These are phyloP conservation scores for Globisporangium rhizosaccharum DNA, from an alignment of 352 stramenopile genomes.

Conservation along the genomic window DNA sequence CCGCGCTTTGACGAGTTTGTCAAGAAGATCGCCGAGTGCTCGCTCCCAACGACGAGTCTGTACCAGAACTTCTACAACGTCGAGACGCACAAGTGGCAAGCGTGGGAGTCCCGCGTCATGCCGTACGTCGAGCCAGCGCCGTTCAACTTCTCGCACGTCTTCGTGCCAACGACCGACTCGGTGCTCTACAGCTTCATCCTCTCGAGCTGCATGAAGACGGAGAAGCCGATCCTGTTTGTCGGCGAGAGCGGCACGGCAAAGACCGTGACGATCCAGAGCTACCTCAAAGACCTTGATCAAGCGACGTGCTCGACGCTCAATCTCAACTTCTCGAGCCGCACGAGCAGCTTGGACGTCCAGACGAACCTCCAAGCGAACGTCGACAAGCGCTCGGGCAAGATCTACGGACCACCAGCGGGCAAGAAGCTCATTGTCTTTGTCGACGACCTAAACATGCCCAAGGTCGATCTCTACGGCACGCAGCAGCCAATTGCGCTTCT, in stretches of 20 bases:
- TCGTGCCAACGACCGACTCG: slow-evolving; percentile 93
- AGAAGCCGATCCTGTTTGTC: slow-evolving; percentile 91
- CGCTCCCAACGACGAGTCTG: slow-evolving; percentile 71
- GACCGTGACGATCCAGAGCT: slow-evolving; percentile 94
- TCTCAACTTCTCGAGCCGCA: slow-evolving; percentile 94
- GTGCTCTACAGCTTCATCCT: slow-evolving; percentile 93
- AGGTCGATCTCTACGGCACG: slow-evolving; percentile 94
- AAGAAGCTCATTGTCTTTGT: slow-evolving; percentile 95
- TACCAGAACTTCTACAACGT: slow-evolving; percentile 91
- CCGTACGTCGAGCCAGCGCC: slow-evolving; percentile 89
- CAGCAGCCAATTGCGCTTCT: slow-evolving; percentile 94
- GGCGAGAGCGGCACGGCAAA: slow-evolving; percentile 94
- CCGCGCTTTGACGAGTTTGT: slow-evolving; percentile 90
- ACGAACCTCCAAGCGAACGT: slow-evolving; percentile 94
- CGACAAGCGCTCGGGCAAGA: slow-evolving; percentile 93
- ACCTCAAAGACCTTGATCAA: slow-evolving; percentile 78
- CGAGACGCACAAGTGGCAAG: slow-evolving; percentile 88
- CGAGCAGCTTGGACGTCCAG: slow-evolving; percentile 91
- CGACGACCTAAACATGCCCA: slow-evolving; percentile 97
- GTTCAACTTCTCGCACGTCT: slow-evolving; percentile 94
- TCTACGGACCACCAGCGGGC: slow-evolving; percentile 90
- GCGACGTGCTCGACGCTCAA: slow-evolving; percentile 63
- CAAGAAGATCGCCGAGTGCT: slow-evolving; percentile 74
- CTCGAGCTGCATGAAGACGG: slow-evolving; percentile 76
- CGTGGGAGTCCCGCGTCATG: slow-evolving; percentile 82